Percentiles rank a stretch among this genome's conserved stretches.
These are phyloP conservation scores for Leishmania braziliensis DNA, from an alignment of 208 protist species.

Conservation along the genomic window DNA sequence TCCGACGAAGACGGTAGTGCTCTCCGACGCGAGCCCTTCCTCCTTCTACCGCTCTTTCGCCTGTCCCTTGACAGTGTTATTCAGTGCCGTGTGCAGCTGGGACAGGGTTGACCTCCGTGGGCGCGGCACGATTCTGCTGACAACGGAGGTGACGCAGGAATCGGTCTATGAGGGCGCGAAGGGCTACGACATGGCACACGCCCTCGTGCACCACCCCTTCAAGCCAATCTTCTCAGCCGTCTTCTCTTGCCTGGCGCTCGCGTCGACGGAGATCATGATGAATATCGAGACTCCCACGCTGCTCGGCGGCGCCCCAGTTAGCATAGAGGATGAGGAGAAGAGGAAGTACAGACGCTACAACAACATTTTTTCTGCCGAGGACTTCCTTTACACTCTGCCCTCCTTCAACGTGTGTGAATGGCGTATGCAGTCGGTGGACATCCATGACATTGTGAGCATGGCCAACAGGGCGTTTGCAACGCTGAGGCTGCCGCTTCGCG, in stretches of 20 bases:
- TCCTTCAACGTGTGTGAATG: conserved; percentile 78
- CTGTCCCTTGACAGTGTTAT: conserved; percentile 68
- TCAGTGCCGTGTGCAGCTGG: conserved; percentile 54
- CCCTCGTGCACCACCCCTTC: conserved; percentile 89
- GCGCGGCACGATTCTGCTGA: conserved; percentile 72
- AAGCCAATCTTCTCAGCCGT: conserved; percentile 81
- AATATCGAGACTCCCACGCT: conserved; percentile 43
- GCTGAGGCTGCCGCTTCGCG: conserved; percentile 73
- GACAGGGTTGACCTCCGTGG: conserved; percentile 64
- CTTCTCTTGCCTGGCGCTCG: conserved; percentile 81
- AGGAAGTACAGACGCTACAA: conserved; percentile 75
- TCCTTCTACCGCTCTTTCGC: conserved; percentile 79
- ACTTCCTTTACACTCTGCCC: conserved; percentile 80
- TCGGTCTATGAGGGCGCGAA: conserved; percentile 67
- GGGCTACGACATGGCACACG: conserved; percentile 84
- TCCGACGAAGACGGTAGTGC: conserved; percentile 52
- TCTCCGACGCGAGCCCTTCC: conserved; percentile 65
- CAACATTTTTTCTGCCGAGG: conserved; percentile 87
- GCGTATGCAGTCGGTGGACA: conserved; percentile 31
- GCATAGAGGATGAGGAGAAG: conserved; percentile 53
- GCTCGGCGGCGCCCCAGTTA: conserved; percentile 48
- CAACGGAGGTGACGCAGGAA: conserved; percentile 47
- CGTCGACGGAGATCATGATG: conserved; percentile 87
- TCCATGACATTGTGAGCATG: conserved; percentile 47
- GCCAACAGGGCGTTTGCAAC: conserved; percentile 66